Evolutionary conservation across 2,329 filamentous ascomycete genomes (phyloP).

Genomic region (Cladosporium sp.): DNA sequence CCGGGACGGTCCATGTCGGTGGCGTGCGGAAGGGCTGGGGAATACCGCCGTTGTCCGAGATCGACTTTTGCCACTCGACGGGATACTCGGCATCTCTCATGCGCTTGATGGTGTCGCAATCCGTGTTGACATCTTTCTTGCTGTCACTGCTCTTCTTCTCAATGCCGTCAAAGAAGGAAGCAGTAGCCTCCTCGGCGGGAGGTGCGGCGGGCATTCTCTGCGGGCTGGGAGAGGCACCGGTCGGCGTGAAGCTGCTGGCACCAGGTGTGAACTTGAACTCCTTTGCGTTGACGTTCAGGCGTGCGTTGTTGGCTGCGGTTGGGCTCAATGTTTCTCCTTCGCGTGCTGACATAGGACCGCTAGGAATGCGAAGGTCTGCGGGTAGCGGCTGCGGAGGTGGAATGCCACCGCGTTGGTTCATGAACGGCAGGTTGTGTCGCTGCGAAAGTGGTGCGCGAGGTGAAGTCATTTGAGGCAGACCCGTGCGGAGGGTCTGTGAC

Average conservation of each 20-base stretch:
- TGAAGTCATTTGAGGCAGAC: conserved; percentile 13
- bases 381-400: conserved; percentile 50
- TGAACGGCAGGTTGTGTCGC: conserved; percentile 15
- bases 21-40: conserved; percentile 77
- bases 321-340: conserved; percentile 41
- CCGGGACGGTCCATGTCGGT: conserved; percentile 74
- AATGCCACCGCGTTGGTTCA: conserved; percentile 13
- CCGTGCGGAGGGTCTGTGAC: conserved; percentile 10
- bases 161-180: conserved; percentile 25
- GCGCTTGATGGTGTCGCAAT: conserved; percentile 61
- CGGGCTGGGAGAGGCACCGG: conserved; percentile 67
- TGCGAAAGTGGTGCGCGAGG: conserved; percentile 18
- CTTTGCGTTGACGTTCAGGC: conserved; percentile 58
- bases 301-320: conserved; percentile 29
- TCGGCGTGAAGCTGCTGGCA: conserved; percentile 76
- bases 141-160: conserved; percentile 62
- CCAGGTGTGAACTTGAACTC: conserved; percentile 85
- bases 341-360: conserved; percentile 28
- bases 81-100: conserved; percentile 57
- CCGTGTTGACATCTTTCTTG: conserved; percentile 45
- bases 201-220: conserved; percentile 30
- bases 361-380: conserved; percentile 64
- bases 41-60: conserved; percentile 74
- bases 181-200: conserved; percentile 18
- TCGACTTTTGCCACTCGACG: conserved; percentile 52